These are phyloP conservation scores for Arthrobotrys megalospora DNA, from an alignment of 2,329 filamentous ascomycete species.

Conservation along the genomic window DNA sequence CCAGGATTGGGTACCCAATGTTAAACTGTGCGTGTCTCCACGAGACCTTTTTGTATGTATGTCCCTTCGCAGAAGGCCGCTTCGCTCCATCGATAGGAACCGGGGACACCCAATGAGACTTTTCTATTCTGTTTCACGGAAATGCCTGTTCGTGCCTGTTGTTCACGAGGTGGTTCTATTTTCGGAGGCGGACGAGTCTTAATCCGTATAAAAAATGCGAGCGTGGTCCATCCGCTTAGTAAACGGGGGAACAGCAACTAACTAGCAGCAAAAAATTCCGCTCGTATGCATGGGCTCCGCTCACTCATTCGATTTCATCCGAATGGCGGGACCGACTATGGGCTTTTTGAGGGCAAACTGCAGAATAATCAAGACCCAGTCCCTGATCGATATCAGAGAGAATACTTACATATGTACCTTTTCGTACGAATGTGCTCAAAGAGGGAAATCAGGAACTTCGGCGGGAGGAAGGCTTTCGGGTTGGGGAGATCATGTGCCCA, in stretches of 20 bases:
- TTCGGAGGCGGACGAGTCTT: slow-evolving; percentile 58
- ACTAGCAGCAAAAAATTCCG: slow-evolving; percentile 33
- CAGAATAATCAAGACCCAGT: slow-evolving; percentile 20
- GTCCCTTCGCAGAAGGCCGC: slow-evolving; percentile 56
- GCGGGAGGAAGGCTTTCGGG: slow-evolving; percentile 2
- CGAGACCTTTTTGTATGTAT: slow-evolving; percentile 54
- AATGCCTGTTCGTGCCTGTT: slow-evolving; percentile 57
- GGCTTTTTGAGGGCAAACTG: slow-evolving; percentile 1
- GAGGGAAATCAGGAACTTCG: slow-evolving; percentile 23
- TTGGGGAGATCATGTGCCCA: slow-evolving; percentile 36
- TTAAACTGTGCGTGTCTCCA: slow-evolving; percentile 43
- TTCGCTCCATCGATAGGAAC: slow-evolving; percentile 44
- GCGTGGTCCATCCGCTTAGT: slow-evolving; percentile 48
- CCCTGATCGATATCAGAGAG: slow-evolving; percentile 40
- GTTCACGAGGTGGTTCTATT: slow-evolving; percentile 61
- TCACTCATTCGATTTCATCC: slow-evolving; percentile 55
- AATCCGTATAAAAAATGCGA: slow-evolving; percentile 60
- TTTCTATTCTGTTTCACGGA: slow-evolving; percentile 59
- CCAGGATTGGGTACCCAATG: slow-evolving; percentile 29
- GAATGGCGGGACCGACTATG: slow-evolving; percentile 27
- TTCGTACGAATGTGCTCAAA: slow-evolving; percentile 49
- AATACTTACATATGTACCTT: not conserved
- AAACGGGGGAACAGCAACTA: slow-evolving; percentile 36
- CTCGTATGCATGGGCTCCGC: slow-evolving; percentile 61
- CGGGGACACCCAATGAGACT: slow-evolving; percentile 53